phyloP scores from a whole-genome alignment of 441 rosid species.

The Mallotus repandus region DNA sequence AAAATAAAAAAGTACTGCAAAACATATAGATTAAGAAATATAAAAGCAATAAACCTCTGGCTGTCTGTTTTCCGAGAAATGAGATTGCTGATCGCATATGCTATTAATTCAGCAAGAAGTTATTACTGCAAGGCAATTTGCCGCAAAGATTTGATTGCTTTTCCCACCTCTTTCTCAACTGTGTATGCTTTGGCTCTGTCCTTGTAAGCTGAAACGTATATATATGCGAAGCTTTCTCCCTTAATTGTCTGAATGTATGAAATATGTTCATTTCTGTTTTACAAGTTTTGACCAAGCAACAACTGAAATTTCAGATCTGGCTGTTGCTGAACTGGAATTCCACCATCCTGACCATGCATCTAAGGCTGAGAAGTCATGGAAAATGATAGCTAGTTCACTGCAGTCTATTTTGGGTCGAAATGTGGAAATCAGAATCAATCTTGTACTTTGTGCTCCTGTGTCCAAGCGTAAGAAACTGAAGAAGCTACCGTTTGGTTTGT shows the following conservation, averaged over 20 bases:
- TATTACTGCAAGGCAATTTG: not conserved
- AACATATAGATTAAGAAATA: too few species aligned
- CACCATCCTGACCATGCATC: conserved; percentile 50
- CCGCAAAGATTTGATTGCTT: not conserved
- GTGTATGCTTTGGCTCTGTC: not conserved
- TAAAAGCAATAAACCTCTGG: too few species aligned
- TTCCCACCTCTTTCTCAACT: not conserved
- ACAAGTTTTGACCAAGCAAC: conserved; percentile 14
- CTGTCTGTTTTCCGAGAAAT: too few species aligned
- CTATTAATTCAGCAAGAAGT: too few species aligned
- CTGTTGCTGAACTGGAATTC: conserved; percentile 76
- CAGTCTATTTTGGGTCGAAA: conserved; percentile 75
- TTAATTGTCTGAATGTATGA: not conserved
- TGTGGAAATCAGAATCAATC: conserved; percentile 81
- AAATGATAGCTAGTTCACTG: conserved; percentile 76
- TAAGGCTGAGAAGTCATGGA: conserved; percentile 97
- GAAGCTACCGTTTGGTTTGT: conserved; percentile 59
- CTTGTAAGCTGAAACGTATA: not conserved
- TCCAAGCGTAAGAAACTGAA: conserved; percentile 49
- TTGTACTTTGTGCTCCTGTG: conserved; percentile 46
- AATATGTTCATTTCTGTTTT: not conserved
- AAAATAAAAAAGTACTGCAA: too few species aligned
- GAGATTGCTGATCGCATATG: too few species aligned
- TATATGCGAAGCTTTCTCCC: not conserved
- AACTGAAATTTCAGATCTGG: conserved; percentile 51